Conservation (phyloP, 2,329 filamentous ascomycete genomes). For the Penicillium sp. region DNA sequence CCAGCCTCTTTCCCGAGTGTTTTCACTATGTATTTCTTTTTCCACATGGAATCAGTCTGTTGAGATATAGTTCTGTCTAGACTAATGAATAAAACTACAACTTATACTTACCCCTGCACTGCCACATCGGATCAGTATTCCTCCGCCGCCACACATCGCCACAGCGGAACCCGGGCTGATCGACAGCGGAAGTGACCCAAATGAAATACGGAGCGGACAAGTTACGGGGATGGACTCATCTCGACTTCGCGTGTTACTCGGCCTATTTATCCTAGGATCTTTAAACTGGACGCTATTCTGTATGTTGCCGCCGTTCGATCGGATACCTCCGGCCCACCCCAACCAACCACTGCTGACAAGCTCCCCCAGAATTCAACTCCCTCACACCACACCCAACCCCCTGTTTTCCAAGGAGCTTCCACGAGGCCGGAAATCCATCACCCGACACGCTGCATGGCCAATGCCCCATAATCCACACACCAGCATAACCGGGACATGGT, state of each 20-base stretch:
- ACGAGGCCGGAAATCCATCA: slow-evolving; percentile 2
- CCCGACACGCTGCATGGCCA: slow-evolving; percentile 18
- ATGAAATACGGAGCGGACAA: slow-evolving; percentile 15
- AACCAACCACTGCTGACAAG: slow-evolving; percentile 15
- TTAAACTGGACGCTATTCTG: neutral
- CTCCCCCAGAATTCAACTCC: slow-evolving; percentile 9
- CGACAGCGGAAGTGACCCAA: slow-evolving; percentile 34
- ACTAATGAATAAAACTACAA: neutral
- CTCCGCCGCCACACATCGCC: slow-evolving; percentile 23
- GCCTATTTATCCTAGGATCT: slow-evolving; percentile 1
- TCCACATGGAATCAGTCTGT: neutral
- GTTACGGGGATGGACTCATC: slow-evolving; percentile 15
- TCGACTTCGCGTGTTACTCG: slow-evolving; percentile 8
- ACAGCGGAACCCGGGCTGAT: slow-evolving; percentile 30
- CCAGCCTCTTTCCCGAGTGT: neutral
- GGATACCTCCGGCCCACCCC: slow-evolving; percentile 1
- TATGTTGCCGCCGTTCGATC: slow-evolving; percentile 1
- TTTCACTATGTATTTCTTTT: neutral
- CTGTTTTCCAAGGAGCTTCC: slow-evolving; percentile 18
- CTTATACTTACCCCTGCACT: neutral
- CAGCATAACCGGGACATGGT: slow-evolving; percentile 29
- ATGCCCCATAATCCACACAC: slow-evolving; percentile 24
- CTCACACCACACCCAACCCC: slow-evolving; percentile 16
- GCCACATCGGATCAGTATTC: slow-evolving; percentile 36
- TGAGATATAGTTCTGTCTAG: neutral